Conservation (phyloP, 371 early-diverging fungal genomes). For the Mortierella sp. region DNA sequence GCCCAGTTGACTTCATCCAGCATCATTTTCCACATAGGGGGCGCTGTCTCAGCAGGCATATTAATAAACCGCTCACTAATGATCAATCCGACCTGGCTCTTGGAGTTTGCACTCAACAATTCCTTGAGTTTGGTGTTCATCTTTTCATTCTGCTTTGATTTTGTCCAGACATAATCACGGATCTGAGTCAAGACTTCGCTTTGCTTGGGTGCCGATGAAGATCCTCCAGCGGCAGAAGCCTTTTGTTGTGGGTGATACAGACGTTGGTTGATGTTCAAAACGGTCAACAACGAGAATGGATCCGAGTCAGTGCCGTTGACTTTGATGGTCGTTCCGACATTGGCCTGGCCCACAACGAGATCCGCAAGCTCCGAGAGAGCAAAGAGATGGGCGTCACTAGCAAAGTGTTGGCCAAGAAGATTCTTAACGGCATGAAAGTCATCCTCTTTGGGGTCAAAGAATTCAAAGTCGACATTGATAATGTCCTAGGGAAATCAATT, state of each 20-base stretch:
- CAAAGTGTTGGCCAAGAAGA: constrained; percentile 81
- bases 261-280: constrained; percentile 77
- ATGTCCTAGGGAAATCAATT: constrained; percentile 61
- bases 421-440: constrained; percentile 96
- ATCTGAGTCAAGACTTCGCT: constrained; percentile 66
- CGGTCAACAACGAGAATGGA: constrained; percentile 91
- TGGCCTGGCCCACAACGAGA: constrained; percentile 79
- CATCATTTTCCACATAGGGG: constrained; percentile 91
- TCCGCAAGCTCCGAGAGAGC: constrained; percentile 85
- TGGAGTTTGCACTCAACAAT: constrained; percentile 55
- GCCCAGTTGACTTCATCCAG: constrained; percentile 84
- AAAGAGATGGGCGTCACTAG: constrained; percentile 81
- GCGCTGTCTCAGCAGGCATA: constrained; percentile 93
- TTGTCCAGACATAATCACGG: constrained; percentile 69
- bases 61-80: constrained; percentile 94
- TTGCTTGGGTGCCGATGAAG: constrained; percentile 52
- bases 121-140: constrained; percentile 56
- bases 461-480: constrained; percentile 96
- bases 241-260: constrained; percentile 30
- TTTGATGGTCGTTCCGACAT: constrained; percentile 93
- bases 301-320: constrained; percentile 83
- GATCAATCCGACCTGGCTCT: constrained; percentile 72
- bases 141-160: constrained; percentile 65
- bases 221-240: constrained; percentile 12
- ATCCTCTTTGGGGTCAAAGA: constrained; percentile 86